Conservation (phyloP, 352 stramenopile species). For the Phytophthora multivora region DNA sequence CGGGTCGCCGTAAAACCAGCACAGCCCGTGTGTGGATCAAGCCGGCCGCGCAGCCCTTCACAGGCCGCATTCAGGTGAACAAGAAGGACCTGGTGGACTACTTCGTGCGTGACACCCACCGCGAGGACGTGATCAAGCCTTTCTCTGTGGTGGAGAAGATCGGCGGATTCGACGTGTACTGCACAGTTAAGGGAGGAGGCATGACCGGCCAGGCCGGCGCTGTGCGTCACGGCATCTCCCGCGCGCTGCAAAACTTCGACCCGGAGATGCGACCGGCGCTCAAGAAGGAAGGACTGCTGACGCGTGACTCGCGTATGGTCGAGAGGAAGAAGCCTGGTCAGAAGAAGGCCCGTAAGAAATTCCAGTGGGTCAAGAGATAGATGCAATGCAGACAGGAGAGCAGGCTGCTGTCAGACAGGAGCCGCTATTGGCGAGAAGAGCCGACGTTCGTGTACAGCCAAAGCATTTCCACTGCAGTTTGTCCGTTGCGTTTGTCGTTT, state of each 20-base stretch:
- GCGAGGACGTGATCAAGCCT: constrained; percentile 87
- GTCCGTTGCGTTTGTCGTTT: constrained; percentile 19
- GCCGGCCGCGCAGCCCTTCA: constrained; percentile 68
- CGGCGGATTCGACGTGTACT: constrained; percentile 92
- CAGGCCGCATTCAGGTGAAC: constrained; percentile 93
- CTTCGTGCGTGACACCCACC: constrained; percentile 90
- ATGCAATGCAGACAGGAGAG: constrained; percentile 25
- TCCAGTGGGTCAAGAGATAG: constrained; percentile 99
- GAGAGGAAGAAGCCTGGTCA: constrained; percentile 97
- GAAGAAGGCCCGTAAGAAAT: constrained; percentile 96
- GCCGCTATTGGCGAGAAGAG: neutral
- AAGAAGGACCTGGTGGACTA: constrained; percentile 94
- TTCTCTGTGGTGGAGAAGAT: constrained; percentile 75
- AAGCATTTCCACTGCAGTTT: constrained; percentile 19
- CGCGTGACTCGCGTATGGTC: constrained; percentile 94
- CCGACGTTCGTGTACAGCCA: constrained; percentile 10
- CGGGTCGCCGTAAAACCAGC: constrained; percentile 94
- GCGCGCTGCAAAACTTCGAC: constrained; percentile 95
- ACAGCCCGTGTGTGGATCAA: constrained; percentile 95
- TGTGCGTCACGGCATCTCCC: constrained; percentile 92
- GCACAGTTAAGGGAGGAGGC: constrained; percentile 92
- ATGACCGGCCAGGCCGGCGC: constrained; percentile 94
- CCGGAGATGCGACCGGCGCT: constrained; percentile 90
- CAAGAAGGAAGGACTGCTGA: constrained; percentile 94
- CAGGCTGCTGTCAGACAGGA: constrained; percentile 11